Conservation (phyloP, 148 eudicot species). For the Agrostemma githago region DNA sequence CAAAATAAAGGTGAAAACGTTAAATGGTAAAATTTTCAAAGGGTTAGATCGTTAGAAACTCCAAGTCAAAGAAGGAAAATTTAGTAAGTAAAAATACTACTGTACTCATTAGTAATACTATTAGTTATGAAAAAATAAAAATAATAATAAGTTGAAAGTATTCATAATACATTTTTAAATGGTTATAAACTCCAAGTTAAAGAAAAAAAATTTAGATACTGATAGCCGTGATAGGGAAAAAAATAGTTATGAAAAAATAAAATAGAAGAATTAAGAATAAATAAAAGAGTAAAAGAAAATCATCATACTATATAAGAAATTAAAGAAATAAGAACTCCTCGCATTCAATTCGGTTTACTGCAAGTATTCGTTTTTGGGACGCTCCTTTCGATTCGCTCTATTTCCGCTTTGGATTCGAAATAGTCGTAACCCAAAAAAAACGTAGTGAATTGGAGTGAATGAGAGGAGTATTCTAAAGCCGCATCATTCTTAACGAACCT, state of each 20-base stretch:
- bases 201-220: too few relatives aligned
- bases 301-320: neutral
- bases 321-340: neutral
- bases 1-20: neutral
- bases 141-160: neutral
- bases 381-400: neutral
- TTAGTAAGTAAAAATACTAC: too few relatives aligned
- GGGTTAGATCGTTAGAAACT: too few relatives aligned
- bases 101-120: too few relatives aligned
- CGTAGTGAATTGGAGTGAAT: neutral
- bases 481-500: conserved; percentile 41
- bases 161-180: neutral
- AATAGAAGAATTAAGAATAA: too few relatives aligned
- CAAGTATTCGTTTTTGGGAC: neutral
- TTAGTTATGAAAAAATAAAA: neutral
- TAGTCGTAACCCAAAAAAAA: neutral
- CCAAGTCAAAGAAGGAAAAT: too few relatives aligned
- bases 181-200: too few relatives aligned
- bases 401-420: neutral
- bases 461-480: neutral
- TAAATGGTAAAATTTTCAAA: too few relatives aligned
- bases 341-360: neutral
- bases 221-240: too few relatives aligned
- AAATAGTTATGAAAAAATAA: too few relatives aligned
- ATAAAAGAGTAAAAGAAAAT: too few relatives aligned